A percentile compares a stretch with the other conserved stretches of the same genome.
phyloP scores from a whole-genome alignment of 2,329 filamentous ascomycete genomes.

The Pseudogymnoascus sp. region DNA sequence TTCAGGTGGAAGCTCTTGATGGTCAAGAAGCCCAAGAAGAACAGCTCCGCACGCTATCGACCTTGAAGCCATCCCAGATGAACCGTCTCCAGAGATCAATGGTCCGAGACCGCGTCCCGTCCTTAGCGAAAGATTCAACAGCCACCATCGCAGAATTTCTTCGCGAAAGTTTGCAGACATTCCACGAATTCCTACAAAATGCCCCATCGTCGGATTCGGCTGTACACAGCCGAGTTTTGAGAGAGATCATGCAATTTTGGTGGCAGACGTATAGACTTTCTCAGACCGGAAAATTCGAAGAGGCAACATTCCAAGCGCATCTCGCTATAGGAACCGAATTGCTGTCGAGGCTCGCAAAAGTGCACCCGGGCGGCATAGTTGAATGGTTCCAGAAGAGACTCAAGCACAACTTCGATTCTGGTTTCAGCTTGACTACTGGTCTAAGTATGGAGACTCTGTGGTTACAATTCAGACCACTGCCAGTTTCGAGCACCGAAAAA shows the following conservation, averaged over 20 bases:
- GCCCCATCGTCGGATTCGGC: slow-evolving; percentile 20
- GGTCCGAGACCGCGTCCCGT: slow-evolving; percentile 44
- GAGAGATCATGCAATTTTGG: slow-evolving; percentile 43
- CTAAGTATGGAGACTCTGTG: slow-evolving; percentile 74
- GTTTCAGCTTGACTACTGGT: slow-evolving; percentile 66
- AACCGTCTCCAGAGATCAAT: slow-evolving; percentile 54
- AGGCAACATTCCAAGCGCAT: slow-evolving; percentile 56
- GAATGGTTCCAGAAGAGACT: slow-evolving; percentile 31
- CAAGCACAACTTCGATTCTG: slow-evolving; percentile 52
- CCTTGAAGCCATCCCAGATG: slow-evolving; percentile 40
- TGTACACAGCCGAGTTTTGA: slow-evolving; percentile 29
- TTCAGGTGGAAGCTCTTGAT: slow-evolving; percentile 36
- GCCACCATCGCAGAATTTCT: slow-evolving; percentile 45
- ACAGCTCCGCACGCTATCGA: slow-evolving; percentile 35
- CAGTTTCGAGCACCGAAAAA: slow-evolving; percentile 38
- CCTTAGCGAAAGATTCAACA: slow-evolving; percentile 53
- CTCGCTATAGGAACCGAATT: slow-evolving; percentile 34
- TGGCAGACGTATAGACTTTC: slow-evolving; percentile 43
- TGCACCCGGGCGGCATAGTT: slow-evolving; percentile 11
- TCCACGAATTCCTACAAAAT: slow-evolving; percentile 36
- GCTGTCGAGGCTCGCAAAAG: slow-evolving; percentile 7
- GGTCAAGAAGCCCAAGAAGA: slow-evolving; percentile 35
- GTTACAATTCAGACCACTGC: slow-evolving; percentile 58
- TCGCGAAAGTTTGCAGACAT: slow-evolving; percentile 31
- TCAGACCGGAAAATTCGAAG: slow-evolving; percentile 42